Evolutionary conservation across 495 filamentous ascomycete genomes (phyloP), one percentile per base, ranked within the genome.

Genomic region (Podospora pseudopauciseta): DNA sequence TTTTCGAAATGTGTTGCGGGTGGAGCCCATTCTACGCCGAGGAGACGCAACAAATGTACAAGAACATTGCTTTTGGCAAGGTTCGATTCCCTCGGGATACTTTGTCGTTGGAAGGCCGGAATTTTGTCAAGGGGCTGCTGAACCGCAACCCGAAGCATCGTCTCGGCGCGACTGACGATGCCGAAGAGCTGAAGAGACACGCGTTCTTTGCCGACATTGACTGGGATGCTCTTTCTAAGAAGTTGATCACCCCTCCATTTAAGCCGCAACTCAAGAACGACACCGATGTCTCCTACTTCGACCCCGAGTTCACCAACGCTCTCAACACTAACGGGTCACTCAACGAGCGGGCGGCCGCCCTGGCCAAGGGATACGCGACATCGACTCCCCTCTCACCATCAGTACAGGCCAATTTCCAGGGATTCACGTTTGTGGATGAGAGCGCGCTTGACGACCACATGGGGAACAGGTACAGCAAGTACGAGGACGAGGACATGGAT

Each of bases 31-130:
- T 99, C 81, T 99, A 98, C 75, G 96, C 95, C 66, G 95, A 99
- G 70, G 96, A 99, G 72, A 98, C 94, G 2, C 95, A 99, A 78
- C 95, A 99, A 77, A 99, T 99, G 95, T 99, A 99, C 80, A 99
- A 98, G 83, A 99, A 99, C 81, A 99, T 99, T 68, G 96, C 94
- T 0, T 98, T 98, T 76, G 95, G 95, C 73, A 99, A 99, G 74
- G 95, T 99, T 44, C 86, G 94, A 68, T 99, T 99, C 80, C 95
- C 95, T 18, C 87, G 93, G 66, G 95, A 99, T 75, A 96, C 95
- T 0, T 82, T 99, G 32, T 96, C 92, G 69, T 89, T 91, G 20
- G 95, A 99, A 78, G 95, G 95, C 55, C 86, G 95, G 60, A 98
- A 97, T 76, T 98, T 99, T 71, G 95, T 99, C 73, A 99, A 99